phyloP scores from a whole-genome alignment of 768 basidiomycete genomes.

The Mycena vitilis region DNA sequence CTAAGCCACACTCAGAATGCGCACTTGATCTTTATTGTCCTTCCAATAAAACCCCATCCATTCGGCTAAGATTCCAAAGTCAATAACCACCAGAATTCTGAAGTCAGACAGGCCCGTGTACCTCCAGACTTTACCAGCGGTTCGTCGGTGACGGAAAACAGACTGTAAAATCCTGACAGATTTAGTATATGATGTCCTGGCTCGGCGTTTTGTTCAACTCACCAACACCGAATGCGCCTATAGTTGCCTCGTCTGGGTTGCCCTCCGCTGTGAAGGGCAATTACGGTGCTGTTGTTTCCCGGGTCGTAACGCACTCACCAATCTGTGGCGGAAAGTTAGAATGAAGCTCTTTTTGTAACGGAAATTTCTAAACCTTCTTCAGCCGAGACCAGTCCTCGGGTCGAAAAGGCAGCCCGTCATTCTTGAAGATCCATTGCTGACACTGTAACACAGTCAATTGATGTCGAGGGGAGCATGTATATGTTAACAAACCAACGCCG shows the following conservation, averaged over 20 bases:
- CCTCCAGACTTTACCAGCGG: slow-evolving; percentile 87
- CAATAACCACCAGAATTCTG: slow-evolving; percentile 28
- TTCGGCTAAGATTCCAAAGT: slow-evolving; percentile 59
- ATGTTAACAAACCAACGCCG: slow-evolving; percentile 58
- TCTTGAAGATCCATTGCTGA: slow-evolving; percentile 86
- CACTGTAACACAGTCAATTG: slow-evolving; percentile 58
- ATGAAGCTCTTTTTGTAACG: too few relatives aligned
- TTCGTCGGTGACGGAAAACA: slow-evolving; percentile 87
- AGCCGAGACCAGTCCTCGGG: slow-evolving; percentile 90
- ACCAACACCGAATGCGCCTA: slow-evolving; percentile 86
- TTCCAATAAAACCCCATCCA: slow-evolving; percentile 99
- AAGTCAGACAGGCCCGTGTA: slow-evolving; percentile 42
- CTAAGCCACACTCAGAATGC: slow-evolving; percentile 9
- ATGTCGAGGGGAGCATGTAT: neutral
- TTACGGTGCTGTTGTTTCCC: neutral
- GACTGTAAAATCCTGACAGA: slow-evolving; percentile 73
- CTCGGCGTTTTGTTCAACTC: neutral
- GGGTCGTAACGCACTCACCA: too few relatives aligned
- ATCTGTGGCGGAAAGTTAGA: too few relatives aligned
- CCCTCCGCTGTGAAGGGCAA: slow-evolving; percentile 73
- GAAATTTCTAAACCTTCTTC: slow-evolving; percentile 60
- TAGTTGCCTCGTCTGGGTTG: slow-evolving; percentile 94
- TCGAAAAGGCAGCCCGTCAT: slow-evolving; percentile 87
- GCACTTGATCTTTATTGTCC: slow-evolving; percentile 88
- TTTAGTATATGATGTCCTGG: neutral